Conservation (phyloP, 2,329 filamentous ascomycete genomes). For the Fusarium continuum region DNA sequence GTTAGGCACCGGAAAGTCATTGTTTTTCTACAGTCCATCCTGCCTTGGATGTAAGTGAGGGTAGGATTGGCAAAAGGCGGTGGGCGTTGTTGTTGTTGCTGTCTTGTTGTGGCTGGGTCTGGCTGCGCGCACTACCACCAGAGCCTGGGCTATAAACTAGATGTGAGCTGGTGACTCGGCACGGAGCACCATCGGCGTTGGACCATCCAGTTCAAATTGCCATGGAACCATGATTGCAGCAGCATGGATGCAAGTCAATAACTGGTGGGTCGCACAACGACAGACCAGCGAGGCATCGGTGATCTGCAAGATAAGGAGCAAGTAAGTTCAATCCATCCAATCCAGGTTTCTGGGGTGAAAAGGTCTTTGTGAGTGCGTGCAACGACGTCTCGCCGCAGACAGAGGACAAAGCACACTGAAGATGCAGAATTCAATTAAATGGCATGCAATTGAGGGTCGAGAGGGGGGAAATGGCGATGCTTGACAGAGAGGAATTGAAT, state of each 20-base stretch:
- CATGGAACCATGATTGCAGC: slow-evolving; percentile 40
- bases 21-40: neutral
- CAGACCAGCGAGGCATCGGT: slow-evolving; percentile 4
- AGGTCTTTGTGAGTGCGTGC: neutral
- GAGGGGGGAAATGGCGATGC: slow-evolving; percentile 7
- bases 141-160: neutral
- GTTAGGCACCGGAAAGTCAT: neutral
- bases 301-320: slow-evolving; percentile 37
- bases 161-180: slow-evolving; percentile 24
- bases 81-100: slow-evolving; percentile 16
- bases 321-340: slow-evolving; percentile 4
- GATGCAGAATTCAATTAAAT: neutral
- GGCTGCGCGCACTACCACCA: slow-evolving; percentile 21
- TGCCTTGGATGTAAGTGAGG: slow-evolving; percentile 4
- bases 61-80: slow-evolving; percentile 33
- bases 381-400: neutral
- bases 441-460: slow-evolving; percentile 11
- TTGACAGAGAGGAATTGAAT: slow-evolving; percentile 1
- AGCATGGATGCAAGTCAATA: slow-evolving; percentile 31
- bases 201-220: slow-evolving; percentile 21
- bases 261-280: slow-evolving; percentile 27
- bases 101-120: slow-evolving; percentile 8
- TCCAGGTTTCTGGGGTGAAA: neutral
- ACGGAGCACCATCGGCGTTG: slow-evolving; percentile 32
- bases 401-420: neutral